These are phyloP conservation scores for Edhazardia aedis DNA, from an alignment of 371 early-diverging fungal genomes.

Conservation along the genomic window DNA sequence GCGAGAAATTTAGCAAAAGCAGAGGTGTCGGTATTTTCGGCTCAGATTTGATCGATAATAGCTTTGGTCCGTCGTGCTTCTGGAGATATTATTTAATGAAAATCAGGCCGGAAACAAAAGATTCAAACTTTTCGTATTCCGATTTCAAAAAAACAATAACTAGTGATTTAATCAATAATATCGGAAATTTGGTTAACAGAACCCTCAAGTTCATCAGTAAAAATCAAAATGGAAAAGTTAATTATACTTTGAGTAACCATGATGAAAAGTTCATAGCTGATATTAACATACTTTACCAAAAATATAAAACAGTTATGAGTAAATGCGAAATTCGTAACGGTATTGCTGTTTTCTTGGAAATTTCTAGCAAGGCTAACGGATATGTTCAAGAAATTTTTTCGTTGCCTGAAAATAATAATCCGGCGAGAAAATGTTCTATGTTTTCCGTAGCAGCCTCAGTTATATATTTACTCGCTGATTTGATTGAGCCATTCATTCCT, in stretches of 20 bases:
- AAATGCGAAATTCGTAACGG: conserved; percentile 60
- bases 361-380: conserved; percentile 71
- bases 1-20: conserved; percentile 87
- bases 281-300: conserved; percentile 55
- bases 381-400: conserved; percentile 82
- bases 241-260: conserved; percentile 49
- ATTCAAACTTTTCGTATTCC: conserved; percentile 75
- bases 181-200: conserved; percentile 94
- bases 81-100: conserved; percentile 93
- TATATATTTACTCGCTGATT: conserved; percentile 59
- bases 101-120: conserved; percentile 81
- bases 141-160: conserved; percentile 78
- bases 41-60: conserved; percentile 61
- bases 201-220: conserved; percentile 68
- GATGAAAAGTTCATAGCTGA: conserved; percentile 52
- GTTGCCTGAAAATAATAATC: conserved; percentile 57
- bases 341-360: conserved; percentile 64
- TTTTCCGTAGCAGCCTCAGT: conserved; percentile 60
- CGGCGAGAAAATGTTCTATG: conserved; percentile 60
- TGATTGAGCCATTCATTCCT: conserved; percentile 81
- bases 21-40: conserved; percentile 93
- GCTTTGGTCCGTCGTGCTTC: conserved; percentile 67
- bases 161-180: conserved; percentile 73
- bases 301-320: conserved; percentile 61
- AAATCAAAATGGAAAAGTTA: conserved; percentile 59